Base-by-base conservation (phyloP, 1,284 basidiomycete genomes). In the Puccinia triticina region DNA sequence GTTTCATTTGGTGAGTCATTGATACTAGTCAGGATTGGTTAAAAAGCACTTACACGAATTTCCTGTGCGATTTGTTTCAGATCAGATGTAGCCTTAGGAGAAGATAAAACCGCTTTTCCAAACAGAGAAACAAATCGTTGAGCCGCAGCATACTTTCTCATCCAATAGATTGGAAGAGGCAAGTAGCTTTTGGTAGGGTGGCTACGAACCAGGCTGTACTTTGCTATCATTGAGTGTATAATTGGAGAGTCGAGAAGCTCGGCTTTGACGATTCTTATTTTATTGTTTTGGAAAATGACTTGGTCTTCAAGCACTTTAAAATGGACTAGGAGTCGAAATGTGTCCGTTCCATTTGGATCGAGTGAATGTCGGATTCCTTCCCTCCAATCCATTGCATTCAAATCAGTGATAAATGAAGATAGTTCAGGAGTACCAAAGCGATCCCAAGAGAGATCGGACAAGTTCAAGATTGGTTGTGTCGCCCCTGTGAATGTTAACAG, bases 271-370 rank as follows among this genome's bases (percentile, higher is more conserved):
- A 64, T 16, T 18, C 26, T 37, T 4, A 2, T 7, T 7, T 64
- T 64, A 18, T 64, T 32, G 37, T 16, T 37, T 64, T 64, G 32
- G 2, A 5, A 64, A 18, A 64, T 11, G 11, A 37, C 32, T 64
- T 64, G 2, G 3, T 2, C 16, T 2, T 37, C 16, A 5, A 7
- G 12, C 5, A 64, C 18, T 16, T 64, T 34, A 37, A 8, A 64
- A 37, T 64, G 61, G 4, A 64, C 61, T 34, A 64, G 61, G 5
- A 2, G 61, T 7, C 34, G 32, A 14, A 64, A 64, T 5, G 32
- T 64, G 18, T 64, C 61, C 7, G 18, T 64, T 32, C 61, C 32
- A 64, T 64, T 64, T 64, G 61, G 61, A 64, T 64, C 61, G 37
- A 64, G 61, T 10, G 1, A 3, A 14, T 8, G 61, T 37, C 61